Evolutionary conservation across 75 land plant species (phyloP).

Genomic region (Selaginella tamariscina): DNA sequence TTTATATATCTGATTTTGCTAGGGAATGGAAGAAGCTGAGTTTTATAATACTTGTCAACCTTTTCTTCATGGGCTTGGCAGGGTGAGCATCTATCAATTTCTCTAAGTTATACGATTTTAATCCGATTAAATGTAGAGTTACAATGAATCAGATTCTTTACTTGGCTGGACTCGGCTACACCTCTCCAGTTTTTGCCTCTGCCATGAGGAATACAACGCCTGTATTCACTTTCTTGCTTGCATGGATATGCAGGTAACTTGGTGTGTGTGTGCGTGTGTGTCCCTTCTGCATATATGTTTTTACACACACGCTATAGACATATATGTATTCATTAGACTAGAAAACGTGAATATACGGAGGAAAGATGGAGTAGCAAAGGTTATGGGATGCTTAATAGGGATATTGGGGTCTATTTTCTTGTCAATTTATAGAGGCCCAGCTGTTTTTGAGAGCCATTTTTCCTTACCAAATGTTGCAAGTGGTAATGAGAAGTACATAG

Average conservation of each 20-base stretch:
- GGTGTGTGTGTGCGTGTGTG: no score
- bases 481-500: background rate
- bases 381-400: background rate
- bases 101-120: background rate
- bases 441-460: background rate
- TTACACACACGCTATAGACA: no score
- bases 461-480: background rate
- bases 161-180: slow-evolving; percentile 40
- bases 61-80: background rate
- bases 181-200: slow-evolving; percentile 39
- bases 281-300: no score
- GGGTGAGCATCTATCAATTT: background rate
- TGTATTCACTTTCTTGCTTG: slow-evolving; percentile 37
- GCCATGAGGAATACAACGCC: slow-evolving; percentile 44
- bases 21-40: background rate
- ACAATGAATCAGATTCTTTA: slow-evolving; percentile 31
- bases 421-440: slow-evolving; percentile 2
- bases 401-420: background rate
- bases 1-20: background rate
- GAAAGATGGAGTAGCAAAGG: slow-evolving; percentile 1
- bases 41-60: background rate
- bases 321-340: no score
- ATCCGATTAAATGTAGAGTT: slow-evolving; percentile 20
- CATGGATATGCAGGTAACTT: slow-evolving; percentile 27
- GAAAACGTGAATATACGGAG: background rate